Conservation (phyloP, 2,329 filamentous ascomycete genomes). For the Ophiostoma angusticollis region DNA sequence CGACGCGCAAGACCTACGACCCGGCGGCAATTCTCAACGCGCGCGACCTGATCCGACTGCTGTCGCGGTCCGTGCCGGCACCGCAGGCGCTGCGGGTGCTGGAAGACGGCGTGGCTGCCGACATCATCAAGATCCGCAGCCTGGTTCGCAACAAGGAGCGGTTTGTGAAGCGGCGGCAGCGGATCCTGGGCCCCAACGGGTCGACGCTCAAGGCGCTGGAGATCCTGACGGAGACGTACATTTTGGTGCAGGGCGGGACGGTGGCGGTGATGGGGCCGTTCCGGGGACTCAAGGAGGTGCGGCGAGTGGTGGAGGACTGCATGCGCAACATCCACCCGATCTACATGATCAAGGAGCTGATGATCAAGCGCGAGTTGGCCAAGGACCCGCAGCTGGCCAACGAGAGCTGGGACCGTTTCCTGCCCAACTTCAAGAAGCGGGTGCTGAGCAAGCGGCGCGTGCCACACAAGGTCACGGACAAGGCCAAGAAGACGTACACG, state of each 20-base stretch:
- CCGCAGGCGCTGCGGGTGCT: constrained; percentile 91
- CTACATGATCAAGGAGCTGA: constrained; percentile 62
- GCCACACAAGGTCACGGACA: constrained; percentile 81
- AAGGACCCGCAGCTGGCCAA: constrained; percentile 71
- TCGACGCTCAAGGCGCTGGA: constrained; percentile 90
- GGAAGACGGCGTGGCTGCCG: constrained; percentile 65
- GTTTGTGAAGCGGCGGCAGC: constrained; percentile 87
- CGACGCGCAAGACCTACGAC: constrained; percentile 81
- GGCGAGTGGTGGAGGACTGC: constrained; percentile 82
- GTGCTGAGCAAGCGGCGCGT: constrained; percentile 72
- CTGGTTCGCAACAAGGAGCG: constrained; percentile 87
- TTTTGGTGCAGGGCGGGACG: constrained; percentile 93
- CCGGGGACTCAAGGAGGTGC: constrained; percentile 86
- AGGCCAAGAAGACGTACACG: constrained; percentile 87
- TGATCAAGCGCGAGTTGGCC: constrained; percentile 71
- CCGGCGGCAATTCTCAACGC: constrained; percentile 89
- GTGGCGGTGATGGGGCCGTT: constrained; percentile 81
- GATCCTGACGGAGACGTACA: constrained; percentile 80
- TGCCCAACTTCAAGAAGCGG: constrained; percentile 94
- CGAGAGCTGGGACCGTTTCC: constrained; percentile 91
- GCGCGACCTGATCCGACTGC: constrained; percentile 83
- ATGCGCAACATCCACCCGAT: constrained; percentile 97
- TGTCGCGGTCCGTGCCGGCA: constrained; percentile 82
- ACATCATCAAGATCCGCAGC: constrained; percentile 90
- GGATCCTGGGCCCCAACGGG: constrained; percentile 82